phyloP scores from a whole-genome alignment of 768 basidiomycete species.

The Boletus subparvulus region DNA sequence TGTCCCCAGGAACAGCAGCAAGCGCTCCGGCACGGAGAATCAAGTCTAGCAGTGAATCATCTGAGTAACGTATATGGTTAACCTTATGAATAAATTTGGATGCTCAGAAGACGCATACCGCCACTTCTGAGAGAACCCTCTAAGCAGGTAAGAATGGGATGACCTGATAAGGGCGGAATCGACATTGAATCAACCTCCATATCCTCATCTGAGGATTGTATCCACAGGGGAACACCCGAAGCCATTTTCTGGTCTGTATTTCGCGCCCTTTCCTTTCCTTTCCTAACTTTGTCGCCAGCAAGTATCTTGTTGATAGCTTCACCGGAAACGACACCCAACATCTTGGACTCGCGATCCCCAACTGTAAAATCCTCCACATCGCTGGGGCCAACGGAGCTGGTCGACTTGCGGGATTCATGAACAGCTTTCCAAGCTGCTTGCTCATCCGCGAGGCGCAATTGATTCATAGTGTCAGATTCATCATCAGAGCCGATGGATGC shows the following conservation, averaged over 20 bases:
- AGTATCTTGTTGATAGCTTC: conserved; percentile 48
- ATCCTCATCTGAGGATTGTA: conserved; percentile 12
- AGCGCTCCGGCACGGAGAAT: conserved; percentile 46
- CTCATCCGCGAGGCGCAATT: conserved; percentile 35
- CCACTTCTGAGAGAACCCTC: conserved; percentile 28
- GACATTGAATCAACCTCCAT: conserved; percentile 21
- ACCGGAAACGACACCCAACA: conserved; percentile 34
- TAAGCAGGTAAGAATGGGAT: conserved; percentile 33
- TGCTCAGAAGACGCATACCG: conserved; percentile 33
- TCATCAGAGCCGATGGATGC: conserved; percentile 12
- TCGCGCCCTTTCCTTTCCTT: conserved; percentile 29
- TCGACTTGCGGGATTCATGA: conserved; percentile 19
- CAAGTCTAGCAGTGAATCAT: conserved; percentile 37
- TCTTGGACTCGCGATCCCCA: conserved; percentile 34
- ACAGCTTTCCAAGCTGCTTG: conserved; percentile 41
- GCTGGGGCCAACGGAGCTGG: conserved; percentile 9
- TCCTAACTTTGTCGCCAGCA: conserved; percentile 37
- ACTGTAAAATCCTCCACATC: conserved; percentile 35
- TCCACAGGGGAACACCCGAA: conserved; percentile 36
- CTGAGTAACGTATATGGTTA: conserved; percentile 30
- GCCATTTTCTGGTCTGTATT: conserved; percentile 18
- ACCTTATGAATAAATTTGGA: not conserved
- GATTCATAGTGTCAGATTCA: conserved; percentile 22
- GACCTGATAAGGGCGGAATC: conserved; percentile 11
- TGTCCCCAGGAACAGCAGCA: conserved; percentile 29